Evolutionary conservation across 2,329 filamentous ascomycete genomes (phyloP).

Genomic region (Zymoseptoria brevis): DNA sequence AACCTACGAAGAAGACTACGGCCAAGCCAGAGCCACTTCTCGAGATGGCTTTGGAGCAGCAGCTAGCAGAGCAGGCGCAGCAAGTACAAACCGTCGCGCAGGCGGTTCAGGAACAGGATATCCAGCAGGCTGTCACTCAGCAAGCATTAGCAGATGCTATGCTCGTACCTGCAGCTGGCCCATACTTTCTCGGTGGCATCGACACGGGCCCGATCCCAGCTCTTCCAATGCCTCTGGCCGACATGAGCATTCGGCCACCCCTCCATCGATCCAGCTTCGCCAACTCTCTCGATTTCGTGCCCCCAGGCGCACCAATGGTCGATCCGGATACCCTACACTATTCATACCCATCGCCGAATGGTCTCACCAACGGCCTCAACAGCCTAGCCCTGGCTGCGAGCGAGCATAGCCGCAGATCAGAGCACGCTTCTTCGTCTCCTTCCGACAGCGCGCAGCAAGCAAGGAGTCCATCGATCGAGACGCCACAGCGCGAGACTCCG

Average conservation of each 20-base stretch:
- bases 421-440: slow-evolving; percentile 17
- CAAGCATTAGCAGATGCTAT: not conserved
- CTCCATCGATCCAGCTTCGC: slow-evolving; percentile 27
- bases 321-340: slow-evolving; percentile 30
- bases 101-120: slow-evolving; percentile 14
- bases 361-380: slow-evolving; percentile 31
- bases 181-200: slow-evolving; percentile 28
- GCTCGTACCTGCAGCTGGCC: slow-evolving; percentile 22
- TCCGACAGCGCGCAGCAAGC: slow-evolving; percentile 3
- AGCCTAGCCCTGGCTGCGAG: slow-evolving; percentile 31
- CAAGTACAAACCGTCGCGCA: slow-evolving; percentile 9
- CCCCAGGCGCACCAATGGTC: slow-evolving; percentile 23
- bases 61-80: slow-evolving; percentile 24
- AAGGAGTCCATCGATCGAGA: slow-evolving; percentile 18
- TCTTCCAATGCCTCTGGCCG: slow-evolving; percentile 29
- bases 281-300: slow-evolving; percentile 29
- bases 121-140: slow-evolving; percentile 16
- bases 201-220: slow-evolving; percentile 29
- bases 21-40: slow-evolving; percentile 25
- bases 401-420: slow-evolving; percentile 28
- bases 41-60: slow-evolving; percentile 29
- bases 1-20: slow-evolving; percentile 23
- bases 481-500: slow-evolving; percentile 9
- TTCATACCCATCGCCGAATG: slow-evolving; percentile 29
- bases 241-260: slow-evolving; percentile 23